Conservation (phyloP, 2,329 filamentous ascomycete genomes). For the Calonectria pteridis region DNA sequence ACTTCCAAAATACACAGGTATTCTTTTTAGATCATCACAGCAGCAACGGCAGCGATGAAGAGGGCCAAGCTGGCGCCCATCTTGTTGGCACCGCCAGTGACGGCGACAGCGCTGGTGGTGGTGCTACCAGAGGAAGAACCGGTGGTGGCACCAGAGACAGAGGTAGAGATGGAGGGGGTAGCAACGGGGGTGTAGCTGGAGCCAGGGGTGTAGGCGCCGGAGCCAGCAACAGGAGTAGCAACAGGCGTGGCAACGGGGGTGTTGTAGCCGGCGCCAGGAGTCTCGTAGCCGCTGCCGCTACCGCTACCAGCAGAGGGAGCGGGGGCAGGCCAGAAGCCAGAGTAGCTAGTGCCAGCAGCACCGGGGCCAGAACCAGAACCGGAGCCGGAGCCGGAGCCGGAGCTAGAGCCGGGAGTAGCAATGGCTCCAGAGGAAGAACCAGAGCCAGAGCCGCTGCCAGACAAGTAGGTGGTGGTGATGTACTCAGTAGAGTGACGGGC, state of each 20-base stretch:
- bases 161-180: conserved; percentile 13
- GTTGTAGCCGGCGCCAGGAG: conserved; percentile 7
- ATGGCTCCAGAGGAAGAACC: background rate
- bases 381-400: background rate
- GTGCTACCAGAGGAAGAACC: conserved; percentile 5
- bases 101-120: conserved; percentile 6
- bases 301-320: background rate
- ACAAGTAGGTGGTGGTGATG: conserved; percentile 36
- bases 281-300: background rate
- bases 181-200: conserved; percentile 4
- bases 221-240: conserved; percentile 15
- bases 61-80: conserved; percentile 25
- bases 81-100: conserved; percentile 26
- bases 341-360: background rate
- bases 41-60: conserved; percentile 19
- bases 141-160: conserved; percentile 1
- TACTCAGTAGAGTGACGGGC: conserved; percentile 31
- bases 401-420: background rate
- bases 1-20: background rate
- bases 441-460: conserved; percentile 13
- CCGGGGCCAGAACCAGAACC: background rate
- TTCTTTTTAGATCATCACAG: conserved; percentile 29
- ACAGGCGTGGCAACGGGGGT: background rate
- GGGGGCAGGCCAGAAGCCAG: conserved; percentile 8
- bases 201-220: conserved; percentile 9